phyloP scores from a whole-genome alignment of 2,329 filamentous ascomycete species.

The Claviceps sp. region DNA sequence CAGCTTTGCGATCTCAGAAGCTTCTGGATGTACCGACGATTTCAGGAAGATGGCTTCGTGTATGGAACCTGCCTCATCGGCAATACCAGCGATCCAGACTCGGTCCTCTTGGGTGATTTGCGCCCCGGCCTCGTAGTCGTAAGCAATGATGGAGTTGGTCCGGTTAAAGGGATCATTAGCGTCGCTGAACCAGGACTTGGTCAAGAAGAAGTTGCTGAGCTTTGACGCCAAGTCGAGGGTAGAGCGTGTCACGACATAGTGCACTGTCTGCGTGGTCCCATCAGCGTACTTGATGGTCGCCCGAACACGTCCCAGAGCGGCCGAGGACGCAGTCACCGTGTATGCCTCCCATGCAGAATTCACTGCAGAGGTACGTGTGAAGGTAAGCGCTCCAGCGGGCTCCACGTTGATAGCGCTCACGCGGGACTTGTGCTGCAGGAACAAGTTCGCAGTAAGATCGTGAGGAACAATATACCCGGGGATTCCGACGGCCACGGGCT shows the following conservation, averaged over 20 bases:
- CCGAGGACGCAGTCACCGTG: slow-evolving; percentile 26
- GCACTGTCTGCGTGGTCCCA: slow-evolving; percentile 35
- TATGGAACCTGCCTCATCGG: slow-evolving; percentile 45
- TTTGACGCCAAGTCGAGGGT: slow-evolving; percentile 29
- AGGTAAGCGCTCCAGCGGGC: slow-evolving; percentile 23
- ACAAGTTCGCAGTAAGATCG: slow-evolving; percentile 31
- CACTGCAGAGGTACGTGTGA: slow-evolving; percentile 13
- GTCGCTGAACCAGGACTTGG: slow-evolving; percentile 36
- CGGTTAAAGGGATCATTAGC: slow-evolving; percentile 39
- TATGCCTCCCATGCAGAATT: slow-evolving; percentile 18
- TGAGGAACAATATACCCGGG: slow-evolving; percentile 40
- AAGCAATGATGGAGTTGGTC: slow-evolving; percentile 41
- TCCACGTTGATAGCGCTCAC: slow-evolving; percentile 26
- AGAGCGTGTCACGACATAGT: slow-evolving; percentile 41
- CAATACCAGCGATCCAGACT: slow-evolving; percentile 46
- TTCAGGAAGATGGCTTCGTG: slow-evolving; percentile 43
- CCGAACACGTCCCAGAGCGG: slow-evolving; percentile 35
- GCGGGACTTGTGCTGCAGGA: slow-evolving; percentile 25
- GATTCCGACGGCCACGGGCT: slow-evolving; percentile 36
- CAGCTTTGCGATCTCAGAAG: slow-evolving; percentile 34
- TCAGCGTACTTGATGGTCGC: slow-evolving; percentile 34
- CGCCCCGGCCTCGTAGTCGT: slow-evolving; percentile 33
- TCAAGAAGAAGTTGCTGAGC: slow-evolving; percentile 40
- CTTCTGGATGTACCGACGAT: slow-evolving; percentile 34
- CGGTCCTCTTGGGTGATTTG: slow-evolving; percentile 33